Evolutionary conservation across 2,329 filamentous ascomycete genomes (phyloP), one percentile per base, ranked within the genome.

Genomic region (Lasiodiplodia sp.): DNA sequence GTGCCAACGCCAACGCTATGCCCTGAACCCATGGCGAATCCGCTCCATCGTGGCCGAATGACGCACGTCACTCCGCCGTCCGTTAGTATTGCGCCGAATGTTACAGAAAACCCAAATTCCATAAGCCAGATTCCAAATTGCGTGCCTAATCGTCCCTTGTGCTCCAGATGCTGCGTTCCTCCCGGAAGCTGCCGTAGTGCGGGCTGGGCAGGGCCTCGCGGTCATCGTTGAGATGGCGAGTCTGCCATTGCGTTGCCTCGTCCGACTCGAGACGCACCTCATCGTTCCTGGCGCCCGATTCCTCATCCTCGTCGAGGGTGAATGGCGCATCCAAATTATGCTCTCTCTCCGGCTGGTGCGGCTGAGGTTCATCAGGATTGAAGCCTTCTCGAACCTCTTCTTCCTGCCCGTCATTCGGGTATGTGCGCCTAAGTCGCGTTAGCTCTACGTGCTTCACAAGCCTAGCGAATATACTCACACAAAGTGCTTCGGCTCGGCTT

Each of bases 381-480:
- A 85, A 88, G 5, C 86, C 86, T 75, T 85, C 82, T 3, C 85
- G 81, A 18, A 87, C 84, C 66, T 83, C 83, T 72, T 87, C 85
- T 18, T 80, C 82, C 65, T 82, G 80, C 40, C 80, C 79, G 21
- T 82, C 77, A 37, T 82, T 79, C 0, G 81, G 80, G 70, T 84
- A 87, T 11, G 83, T 82, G 68, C 77, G 82, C 70, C 81, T 87
- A 68, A 64, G 34, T 2, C 14, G 21, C 14, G 63, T 74, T 40
- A 75, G 73, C 63, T 21, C n/a, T 38, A 25, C 51, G 28, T 25
- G 14, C 56, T 18, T 56, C 31, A 23, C 40, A 44, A 62, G 5
- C 34, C 3, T 8, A 4, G 21, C 25, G 25, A 31, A 28, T n/a
- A 37, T 28, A 78, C 84, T 78, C 79, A 85, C 82, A 88, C 82